Evolutionary conservation across 2,329 filamentous ascomycete species (phyloP).

Genomic region (Paraphoma sp.): DNA sequence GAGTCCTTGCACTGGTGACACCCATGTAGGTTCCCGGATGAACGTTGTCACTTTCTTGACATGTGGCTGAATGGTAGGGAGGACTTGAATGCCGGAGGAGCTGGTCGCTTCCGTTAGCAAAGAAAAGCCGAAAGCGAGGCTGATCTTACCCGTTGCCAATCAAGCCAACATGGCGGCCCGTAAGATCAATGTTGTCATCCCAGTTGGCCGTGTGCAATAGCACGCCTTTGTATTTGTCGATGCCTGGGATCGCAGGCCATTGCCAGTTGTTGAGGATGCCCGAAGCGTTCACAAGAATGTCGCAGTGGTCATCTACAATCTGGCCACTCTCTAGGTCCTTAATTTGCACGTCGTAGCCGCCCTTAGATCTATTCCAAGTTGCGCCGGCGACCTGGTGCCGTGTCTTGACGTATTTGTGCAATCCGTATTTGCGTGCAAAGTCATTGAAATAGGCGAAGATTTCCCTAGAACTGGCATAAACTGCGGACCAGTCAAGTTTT

Average conservation of each 20-base stretch:
- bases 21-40: slow-evolving; percentile 60
- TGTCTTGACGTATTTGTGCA: slow-evolving; percentile 46
- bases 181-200: slow-evolving; percentile 58
- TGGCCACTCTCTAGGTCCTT: slow-evolving; percentile 36
- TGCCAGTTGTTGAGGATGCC: slow-evolving; percentile 61
- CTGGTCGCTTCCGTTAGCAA: slow-evolving; percentile 39
- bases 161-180: slow-evolving; percentile 58
- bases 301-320: slow-evolving; percentile 50
- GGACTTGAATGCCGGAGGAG: slow-evolving; percentile 62
- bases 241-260: slow-evolving; percentile 61
- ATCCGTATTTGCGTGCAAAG: slow-evolving; percentile 50
- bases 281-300: slow-evolving; percentile 57
- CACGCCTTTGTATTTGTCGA: slow-evolving; percentile 59
- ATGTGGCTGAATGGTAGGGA: slow-evolving; percentile 55
- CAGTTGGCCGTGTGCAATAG: slow-evolving; percentile 65
- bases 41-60: slow-evolving; percentile 57
- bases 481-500: slow-evolving; percentile 51
- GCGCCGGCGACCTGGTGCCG: slow-evolving; percentile 43
- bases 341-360: slow-evolving; percentile 46
- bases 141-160: slow-evolving; percentile 57
- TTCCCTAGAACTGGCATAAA: slow-evolving; percentile 53
- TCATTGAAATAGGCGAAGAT: slow-evolving; percentile 53
- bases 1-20: slow-evolving; percentile 54
- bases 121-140: no score
- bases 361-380: slow-evolving; percentile 46